Conservation (phyloP, 345 rosid genomes). For the Nephelium lappaceum region DNA sequence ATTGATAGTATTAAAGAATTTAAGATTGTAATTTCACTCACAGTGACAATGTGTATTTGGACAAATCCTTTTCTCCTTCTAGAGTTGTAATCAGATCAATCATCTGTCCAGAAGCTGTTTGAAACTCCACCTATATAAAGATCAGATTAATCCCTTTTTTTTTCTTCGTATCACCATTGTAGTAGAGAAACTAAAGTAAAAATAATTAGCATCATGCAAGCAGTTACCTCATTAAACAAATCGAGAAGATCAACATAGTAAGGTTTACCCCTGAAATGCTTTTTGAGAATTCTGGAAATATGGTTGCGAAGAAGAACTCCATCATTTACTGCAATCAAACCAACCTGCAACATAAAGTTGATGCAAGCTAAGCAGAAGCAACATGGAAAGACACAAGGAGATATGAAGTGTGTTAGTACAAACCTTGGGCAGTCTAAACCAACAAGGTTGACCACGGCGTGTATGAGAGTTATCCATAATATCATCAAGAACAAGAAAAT, state of each 20-base stretch:
- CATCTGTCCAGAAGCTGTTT: conserved; percentile 52
- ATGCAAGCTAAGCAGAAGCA: too few species aligned
- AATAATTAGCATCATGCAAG: too few species aligned
- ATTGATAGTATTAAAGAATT: too few species aligned
- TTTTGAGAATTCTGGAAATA: conserved; percentile 61
- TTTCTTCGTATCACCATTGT: not conserved
- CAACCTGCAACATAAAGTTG: conserved; percentile 25
- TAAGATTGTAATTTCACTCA: conserved; percentile 16
- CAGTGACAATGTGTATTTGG: conserved; percentile 37
- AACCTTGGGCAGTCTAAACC: conserved; percentile 47
- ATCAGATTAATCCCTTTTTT: not conserved
- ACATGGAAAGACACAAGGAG: not conserved
- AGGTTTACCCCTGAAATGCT: conserved; percentile 53
- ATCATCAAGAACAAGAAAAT: conserved; percentile 47
- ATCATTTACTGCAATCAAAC: conserved; percentile 51
- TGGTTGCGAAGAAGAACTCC: conserved; percentile 65
- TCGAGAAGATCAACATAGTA: conserved; percentile 65
- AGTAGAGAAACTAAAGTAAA: not conserved
- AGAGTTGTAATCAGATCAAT: conserved; percentile 46
- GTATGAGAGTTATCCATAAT: conserved; percentile 47
- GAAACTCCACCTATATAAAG: conserved; percentile 45
- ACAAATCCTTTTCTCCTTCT: conserved; percentile 47
- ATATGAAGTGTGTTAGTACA: not conserved
- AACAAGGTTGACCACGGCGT: conserved; percentile 50
- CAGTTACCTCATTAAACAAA: conserved; percentile 60